Evolutionary conservation across 495 filamentous ascomycete species (phyloP), one percentile per base, ranked within the genome.

Genomic region (Daldinia decipiens): DNA sequence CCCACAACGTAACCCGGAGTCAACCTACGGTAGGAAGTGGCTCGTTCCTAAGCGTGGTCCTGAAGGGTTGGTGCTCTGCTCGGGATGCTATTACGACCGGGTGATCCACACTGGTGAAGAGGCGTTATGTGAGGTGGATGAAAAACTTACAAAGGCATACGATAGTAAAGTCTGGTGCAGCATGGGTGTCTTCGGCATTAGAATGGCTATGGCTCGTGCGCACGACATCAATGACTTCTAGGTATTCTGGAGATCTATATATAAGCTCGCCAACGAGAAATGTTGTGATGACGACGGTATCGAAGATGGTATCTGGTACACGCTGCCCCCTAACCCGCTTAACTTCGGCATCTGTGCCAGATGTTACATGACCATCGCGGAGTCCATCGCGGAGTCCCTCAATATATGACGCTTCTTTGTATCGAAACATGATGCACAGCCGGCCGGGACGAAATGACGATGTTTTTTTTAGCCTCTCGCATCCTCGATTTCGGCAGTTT

Each of bases 1-100:
- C 29, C 77, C 75, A 2, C 62, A 58, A 2, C 47, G 47, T 5
- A 9, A 47, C 5, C 59, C 51, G 19, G 53, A 63, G 8, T 47
- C 57, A 15, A 67, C 56, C 1, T 62, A 72, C 15, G 26, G 65
- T 4, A 72, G 67, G 26, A 78, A 71, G 4, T 82, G 80, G 80
- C 80, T 76, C 62, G 27, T 67, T 29, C 77, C 80, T 9, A 74
- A 70, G 38, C 57, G 51, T 6, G 68, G 70, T 5, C 76, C 74
- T 13, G 65, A 65, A 0, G 72, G 71, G 5, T 56, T 82, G 3
- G 58, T 74, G 31, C 67, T 82, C 40, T 82, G 80, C 38, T 68
- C 74, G 26, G 76, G 74, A 5, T 82, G 80, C 39, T 82, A 77
- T 56, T 77, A 70, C 56, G 80, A 82, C 52, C 62, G 75, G 7